phyloP scores from a whole-genome alignment of 1,139 yeast genomes.

The Yamadazyma conglobata region DNA sequence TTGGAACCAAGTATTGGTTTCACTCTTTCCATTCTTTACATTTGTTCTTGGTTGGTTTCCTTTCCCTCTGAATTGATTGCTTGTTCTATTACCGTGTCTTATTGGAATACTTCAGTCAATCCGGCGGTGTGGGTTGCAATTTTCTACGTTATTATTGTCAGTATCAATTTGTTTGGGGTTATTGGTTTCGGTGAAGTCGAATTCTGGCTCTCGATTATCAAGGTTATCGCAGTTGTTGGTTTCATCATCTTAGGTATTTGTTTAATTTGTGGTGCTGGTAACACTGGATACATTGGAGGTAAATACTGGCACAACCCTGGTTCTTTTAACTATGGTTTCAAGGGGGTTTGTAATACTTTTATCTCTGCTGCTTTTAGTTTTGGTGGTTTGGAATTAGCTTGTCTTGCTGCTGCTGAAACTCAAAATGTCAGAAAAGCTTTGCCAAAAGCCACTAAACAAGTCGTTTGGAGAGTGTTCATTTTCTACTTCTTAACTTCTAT shows the following conservation, averaged over 20 bases:
- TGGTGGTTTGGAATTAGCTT: constrained; percentile 56
- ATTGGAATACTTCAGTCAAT: constrained; percentile 35
- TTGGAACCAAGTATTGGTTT: constrained; percentile 64
- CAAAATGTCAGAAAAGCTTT: constrained; percentile 62
- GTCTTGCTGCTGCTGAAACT: constrained; percentile 84
- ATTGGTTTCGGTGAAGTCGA: constrained; percentile 48
- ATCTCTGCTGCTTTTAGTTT: constrained; percentile 86
- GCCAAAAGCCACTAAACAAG: constrained; percentile 74
- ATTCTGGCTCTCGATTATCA: constrained; percentile 36
- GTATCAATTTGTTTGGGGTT: constrained; percentile 43
- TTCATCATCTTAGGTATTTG: constrained; percentile 35
- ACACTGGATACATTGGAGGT: constrained; percentile 39
- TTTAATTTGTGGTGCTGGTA: constrained; percentile 43
- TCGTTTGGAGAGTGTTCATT: constrained; percentile 66
- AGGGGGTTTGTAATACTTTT: constrained; percentile 80
- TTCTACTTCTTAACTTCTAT: constrained; percentile 52
- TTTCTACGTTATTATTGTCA: constrained; percentile 33
- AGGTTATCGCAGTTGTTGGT: constrained; percentile 43
- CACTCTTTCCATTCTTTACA: constrained; percentile 41
- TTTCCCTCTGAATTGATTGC: constrained; percentile 46
- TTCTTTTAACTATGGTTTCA: constrained; percentile 56
- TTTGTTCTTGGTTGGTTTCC: constrained; percentile 41
- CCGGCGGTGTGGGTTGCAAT: constrained; percentile 46
- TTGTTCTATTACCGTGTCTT: constrained; percentile 39
- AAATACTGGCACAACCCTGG: constrained; percentile 43